Conservation (phyloP, 2,329 filamentous ascomycete species). For the Dothideomycetes sp. region DNA sequence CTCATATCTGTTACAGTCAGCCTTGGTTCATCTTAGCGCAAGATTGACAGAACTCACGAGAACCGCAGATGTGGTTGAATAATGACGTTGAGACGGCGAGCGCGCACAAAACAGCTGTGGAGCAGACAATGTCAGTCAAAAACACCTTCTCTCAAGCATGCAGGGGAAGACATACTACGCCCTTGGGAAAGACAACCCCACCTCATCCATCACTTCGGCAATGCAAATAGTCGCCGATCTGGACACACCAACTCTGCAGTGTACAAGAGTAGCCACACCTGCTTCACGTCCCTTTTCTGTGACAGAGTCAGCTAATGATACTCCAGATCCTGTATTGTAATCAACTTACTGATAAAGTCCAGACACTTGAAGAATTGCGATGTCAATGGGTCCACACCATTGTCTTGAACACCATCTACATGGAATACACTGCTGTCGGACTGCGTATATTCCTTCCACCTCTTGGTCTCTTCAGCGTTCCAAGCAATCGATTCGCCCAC, state of each 20-base stretch:
- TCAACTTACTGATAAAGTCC: constrained; percentile 77
- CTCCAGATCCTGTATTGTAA: background rate
- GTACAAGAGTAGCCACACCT: constrained; percentile 79
- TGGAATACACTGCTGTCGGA: constrained; percentile 54
- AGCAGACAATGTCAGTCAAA: background rate
- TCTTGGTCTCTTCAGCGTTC: constrained; percentile 52
- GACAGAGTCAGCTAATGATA: constrained; percentile 15
- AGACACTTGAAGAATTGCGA: constrained; percentile 78
- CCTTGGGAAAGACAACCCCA: constrained; percentile 73
- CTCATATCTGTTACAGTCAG: constrained; percentile 47
- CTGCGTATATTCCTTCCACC: constrained; percentile 9
- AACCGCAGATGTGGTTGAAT: constrained; percentile 95
- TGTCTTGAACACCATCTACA: constrained; percentile 85
- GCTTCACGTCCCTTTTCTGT: constrained; percentile 68
- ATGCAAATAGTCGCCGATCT: constrained; percentile 96
- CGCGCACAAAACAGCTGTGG: constrained; percentile 74
- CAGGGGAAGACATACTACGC: constrained; percentile 57
- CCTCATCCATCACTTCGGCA: constrained; percentile 87
- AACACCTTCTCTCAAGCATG: background rate
- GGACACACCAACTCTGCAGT: constrained; percentile 92
- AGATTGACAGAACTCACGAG: constrained; percentile 41
- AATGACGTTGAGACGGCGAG: constrained; percentile 87
- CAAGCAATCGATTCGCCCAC: constrained; percentile 84
- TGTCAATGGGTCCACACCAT: constrained; percentile 86
- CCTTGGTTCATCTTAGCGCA: constrained; percentile 22